Evolutionary conservation across 139 green algal species (phyloP).

Genomic region (Dunaliella primolecta): DNA sequence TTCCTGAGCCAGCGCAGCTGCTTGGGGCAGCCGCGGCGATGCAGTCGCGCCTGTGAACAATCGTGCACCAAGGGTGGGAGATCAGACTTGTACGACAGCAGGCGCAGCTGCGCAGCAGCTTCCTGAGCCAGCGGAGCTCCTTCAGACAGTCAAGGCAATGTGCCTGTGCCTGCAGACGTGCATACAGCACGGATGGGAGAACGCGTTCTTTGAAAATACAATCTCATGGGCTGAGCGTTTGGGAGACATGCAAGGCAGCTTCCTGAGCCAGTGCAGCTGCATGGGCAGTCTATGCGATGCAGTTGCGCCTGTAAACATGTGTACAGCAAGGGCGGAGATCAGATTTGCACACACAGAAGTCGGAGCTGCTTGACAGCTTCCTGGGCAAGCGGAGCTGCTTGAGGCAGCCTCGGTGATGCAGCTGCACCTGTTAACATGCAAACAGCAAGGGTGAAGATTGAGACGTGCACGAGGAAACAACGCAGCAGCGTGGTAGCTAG

Average conservation of each 20-base stretch:
- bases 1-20: constrained; percentile 22
- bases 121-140: constrained; percentile 22
- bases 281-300: constrained; percentile 14
- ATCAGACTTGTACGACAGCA: too few relatives aligned
- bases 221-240: too few relatives aligned
- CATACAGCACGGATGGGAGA: too few relatives aligned
- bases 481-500: constrained; percentile 18
- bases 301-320: constrained; percentile 17
- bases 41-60: constrained; percentile 15
- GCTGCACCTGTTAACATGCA: background rate
- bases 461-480: too few relatives aligned
- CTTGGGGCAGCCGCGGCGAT: constrained; percentile 15
- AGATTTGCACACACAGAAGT: too few relatives aligned
- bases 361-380: constrained; percentile 22
- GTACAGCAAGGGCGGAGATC: too few relatives aligned
- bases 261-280: constrained; percentile 23
- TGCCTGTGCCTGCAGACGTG: background rate
- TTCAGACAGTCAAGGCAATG: constrained; percentile 10
- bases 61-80: too few relatives aligned
- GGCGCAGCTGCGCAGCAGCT: constrained; percentile 18
- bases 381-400: constrained; percentile 18
- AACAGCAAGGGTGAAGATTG: too few relatives aligned
- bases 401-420: constrained; percentile 11
- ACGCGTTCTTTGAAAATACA: too few relatives aligned
- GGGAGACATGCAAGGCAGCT: constrained; percentile 5